phyloP scores from a whole-genome alignment of 805 yeast genomes.

The Metschnikowia anglica region DNA sequence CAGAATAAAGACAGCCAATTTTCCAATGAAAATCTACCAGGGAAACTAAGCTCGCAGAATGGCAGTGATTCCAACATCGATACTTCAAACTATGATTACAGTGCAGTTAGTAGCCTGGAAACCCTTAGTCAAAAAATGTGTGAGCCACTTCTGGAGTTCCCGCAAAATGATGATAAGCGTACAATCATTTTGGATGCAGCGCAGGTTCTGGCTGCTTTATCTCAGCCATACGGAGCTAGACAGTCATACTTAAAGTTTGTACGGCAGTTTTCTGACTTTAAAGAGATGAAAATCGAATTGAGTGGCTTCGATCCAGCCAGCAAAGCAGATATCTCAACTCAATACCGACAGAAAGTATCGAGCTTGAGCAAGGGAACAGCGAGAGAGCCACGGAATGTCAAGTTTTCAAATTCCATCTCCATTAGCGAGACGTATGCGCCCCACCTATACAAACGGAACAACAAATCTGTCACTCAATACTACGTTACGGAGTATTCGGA shows the following conservation, averaged over 20 bases:
- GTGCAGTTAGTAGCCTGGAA: constrained; percentile 2
- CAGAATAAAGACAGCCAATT: constrained; percentile 29
- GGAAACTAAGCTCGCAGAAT: constrained; percentile 3
- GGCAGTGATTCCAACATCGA: constrained; percentile 5
- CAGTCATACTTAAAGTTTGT: constrained; percentile 30
- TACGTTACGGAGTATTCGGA: constrained; percentile 49
- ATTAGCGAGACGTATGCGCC: constrained; percentile 56
- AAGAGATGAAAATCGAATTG: constrained; percentile 29
- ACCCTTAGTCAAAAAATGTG: neutral
- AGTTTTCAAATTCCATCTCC: constrained; percentile 47
- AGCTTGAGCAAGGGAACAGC: constrained; percentile 3
- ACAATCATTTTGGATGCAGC: constrained; percentile 3
- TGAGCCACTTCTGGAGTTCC: constrained; percentile 4
- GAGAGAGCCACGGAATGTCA: constrained; percentile 20
- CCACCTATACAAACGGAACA: constrained; percentile 53
- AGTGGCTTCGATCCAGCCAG: constrained; percentile 32
- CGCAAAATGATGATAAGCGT: constrained; percentile 2
- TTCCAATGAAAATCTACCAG: constrained; percentile 20
- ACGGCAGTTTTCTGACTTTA: constrained; percentile 38
- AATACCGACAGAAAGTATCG: constrained; percentile 18
- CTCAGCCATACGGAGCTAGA: constrained; percentile 6
- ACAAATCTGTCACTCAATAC: constrained; percentile 50
- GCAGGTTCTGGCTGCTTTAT: constrained; percentile 9
- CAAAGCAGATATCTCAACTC: constrained; percentile 1
- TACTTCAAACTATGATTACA: neutral